These are phyloP conservation scores for Phylloboletellus chloephorus DNA, from an alignment of 1,284 basidiomycete species.

Conservation along the genomic window DNA sequence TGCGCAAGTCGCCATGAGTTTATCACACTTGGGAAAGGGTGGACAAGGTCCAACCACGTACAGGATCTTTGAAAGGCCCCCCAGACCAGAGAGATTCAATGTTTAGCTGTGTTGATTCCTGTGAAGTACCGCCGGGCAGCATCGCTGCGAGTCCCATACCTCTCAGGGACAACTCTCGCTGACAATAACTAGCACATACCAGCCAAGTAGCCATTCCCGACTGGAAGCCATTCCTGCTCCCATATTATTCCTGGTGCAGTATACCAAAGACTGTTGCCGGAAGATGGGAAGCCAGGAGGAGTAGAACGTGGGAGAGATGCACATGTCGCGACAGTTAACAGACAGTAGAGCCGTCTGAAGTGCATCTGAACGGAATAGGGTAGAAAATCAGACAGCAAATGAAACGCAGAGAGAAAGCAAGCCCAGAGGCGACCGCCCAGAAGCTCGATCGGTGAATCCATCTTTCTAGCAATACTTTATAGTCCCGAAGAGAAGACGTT, in stretches of 20 bases:
- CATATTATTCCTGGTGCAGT: conserved; percentile 47
- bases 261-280: conserved; percentile 75
- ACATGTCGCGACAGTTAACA: conserved; percentile 22
- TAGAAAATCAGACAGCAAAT: conserved; percentile 16
- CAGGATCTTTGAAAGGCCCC: conserved; percentile 63
- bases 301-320: conserved; percentile 17
- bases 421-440: conserved; percentile 20
- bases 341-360: conserved; percentile 21
- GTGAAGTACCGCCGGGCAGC: conserved; percentile 54
- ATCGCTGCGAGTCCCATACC: conserved; percentile 41
- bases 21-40: background rate
- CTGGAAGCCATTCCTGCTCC: conserved; percentile 56
- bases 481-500: background rate
- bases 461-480: conserved; percentile 8
- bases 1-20: conserved; percentile 1
- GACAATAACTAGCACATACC: conserved; percentile 35
- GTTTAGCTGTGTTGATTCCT: conserved; percentile 62
- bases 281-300: conserved; percentile 54
- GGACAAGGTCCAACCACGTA: conserved; percentile 27
- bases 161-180: background rate
- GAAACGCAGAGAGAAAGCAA: conserved; percentile 10
- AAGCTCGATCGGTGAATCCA: conserved; percentile 21
- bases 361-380: conserved; percentile 17
- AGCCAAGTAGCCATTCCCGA: conserved; percentile 70
- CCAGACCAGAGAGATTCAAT: conserved; percentile 73